Evolutionary conservation across 352 stramenopile species (phyloP).

Genomic region (Globisporangium uncinulatum): DNA sequence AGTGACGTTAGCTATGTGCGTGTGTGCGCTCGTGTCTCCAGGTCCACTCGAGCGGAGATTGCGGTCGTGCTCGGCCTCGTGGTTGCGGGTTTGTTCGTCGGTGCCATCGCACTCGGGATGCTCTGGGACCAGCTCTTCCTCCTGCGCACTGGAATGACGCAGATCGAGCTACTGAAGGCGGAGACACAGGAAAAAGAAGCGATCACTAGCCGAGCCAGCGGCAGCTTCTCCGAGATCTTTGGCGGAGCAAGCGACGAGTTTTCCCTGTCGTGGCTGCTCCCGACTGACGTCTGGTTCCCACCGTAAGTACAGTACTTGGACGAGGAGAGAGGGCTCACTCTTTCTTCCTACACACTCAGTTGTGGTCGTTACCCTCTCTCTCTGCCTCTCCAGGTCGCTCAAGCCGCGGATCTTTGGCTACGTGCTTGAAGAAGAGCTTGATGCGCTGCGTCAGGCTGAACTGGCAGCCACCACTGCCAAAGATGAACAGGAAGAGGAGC

Average conservation of each 20-base stretch:
- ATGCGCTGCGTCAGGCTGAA: background rate
- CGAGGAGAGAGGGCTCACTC: too few relatives aligned
- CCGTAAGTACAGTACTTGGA: conserved; percentile 32
- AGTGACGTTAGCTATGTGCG: background rate
- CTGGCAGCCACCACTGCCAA: background rate
- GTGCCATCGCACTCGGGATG: conserved; percentile 98
- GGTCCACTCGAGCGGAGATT: background rate
- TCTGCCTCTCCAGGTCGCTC: conserved; percentile 37
- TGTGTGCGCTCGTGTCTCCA: background rate
- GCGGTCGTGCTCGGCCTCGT: conserved; percentile 62
- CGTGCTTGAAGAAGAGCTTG: conserved; percentile 69
- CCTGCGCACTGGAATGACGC: conserved; percentile 92
- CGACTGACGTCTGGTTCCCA: conserved; percentile 82
- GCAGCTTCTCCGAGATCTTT: conserved; percentile 81
- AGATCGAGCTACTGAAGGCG: conserved; percentile 17
- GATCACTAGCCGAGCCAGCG: conserved; percentile 22
- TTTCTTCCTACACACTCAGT: too few relatives aligned
- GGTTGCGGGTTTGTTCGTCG: conserved; percentile 36
- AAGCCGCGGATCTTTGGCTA: conserved; percentile 83
- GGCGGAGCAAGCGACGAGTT: conserved; percentile 54
- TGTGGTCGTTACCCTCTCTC: too few relatives aligned
- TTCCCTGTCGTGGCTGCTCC: conserved; percentile 70
- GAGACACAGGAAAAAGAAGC: conserved; percentile 16
- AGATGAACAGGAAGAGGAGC: background rate
- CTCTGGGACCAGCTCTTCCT: conserved; percentile 97